Percentiles rank a stretch among this genome's conserved stretches.
phyloP scores from a whole-genome alignment of 495 filamentous ascomycete genomes.

The Hyaloscypha hepaticicola region DNA sequence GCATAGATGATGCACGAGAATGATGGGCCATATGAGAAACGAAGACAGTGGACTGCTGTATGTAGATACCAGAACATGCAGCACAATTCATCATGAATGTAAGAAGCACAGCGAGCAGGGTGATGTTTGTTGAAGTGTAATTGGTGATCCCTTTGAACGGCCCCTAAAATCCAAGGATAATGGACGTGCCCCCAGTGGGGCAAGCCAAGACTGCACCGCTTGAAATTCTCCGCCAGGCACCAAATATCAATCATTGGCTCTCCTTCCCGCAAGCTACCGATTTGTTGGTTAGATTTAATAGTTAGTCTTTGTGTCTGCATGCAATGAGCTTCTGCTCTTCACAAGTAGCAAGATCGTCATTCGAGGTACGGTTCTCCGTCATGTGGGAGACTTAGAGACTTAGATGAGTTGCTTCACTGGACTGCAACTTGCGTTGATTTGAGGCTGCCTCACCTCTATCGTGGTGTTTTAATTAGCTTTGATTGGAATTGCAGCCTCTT shows the following conservation, averaged over 20 bases:
- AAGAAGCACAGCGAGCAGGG: neutral
- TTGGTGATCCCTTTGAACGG: no score
- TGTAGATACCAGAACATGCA: slow-evolving; percentile 2
- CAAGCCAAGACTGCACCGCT: neutral
- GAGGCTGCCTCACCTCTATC: neutral
- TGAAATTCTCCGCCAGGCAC: neutral
- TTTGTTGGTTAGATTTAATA: neutral
- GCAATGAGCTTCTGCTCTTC: neutral
- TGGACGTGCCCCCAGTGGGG: neutral
- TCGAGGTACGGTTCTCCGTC: neutral
- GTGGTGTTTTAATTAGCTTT: no score
- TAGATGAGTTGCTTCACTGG: neutral
- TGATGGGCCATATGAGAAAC: neutral
- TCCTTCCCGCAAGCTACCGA: neutral
- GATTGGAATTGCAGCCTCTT: slow-evolving; percentile 68
- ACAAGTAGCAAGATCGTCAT: neutral
- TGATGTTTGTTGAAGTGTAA: neutral
- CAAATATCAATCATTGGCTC: neutral
- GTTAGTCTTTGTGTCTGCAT: no score
- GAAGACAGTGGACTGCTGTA: slow-evolving; percentile 7
- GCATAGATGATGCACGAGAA: slow-evolving; percentile 9
- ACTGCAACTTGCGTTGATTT: neutral
- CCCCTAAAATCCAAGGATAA: no score
- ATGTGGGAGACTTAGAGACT: neutral
- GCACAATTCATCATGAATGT: neutral